These are phyloP conservation scores for Coemansia sp. DNA, from an alignment of 192 early-diverging fungal species.

Conservation along the genomic window DNA sequence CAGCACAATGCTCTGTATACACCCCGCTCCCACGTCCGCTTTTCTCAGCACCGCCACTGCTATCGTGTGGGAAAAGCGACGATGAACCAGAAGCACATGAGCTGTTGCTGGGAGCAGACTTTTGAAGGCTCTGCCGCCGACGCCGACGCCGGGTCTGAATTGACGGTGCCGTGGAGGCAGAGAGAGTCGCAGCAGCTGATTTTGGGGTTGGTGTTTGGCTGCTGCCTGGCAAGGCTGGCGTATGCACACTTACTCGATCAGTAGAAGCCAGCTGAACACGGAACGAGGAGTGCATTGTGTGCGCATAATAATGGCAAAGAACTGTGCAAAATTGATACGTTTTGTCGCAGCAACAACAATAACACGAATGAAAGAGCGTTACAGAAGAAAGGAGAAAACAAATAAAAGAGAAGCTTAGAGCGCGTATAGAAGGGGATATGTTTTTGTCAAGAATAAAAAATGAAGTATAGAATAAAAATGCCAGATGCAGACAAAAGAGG, in stretches of 20 bases:
- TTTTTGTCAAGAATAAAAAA: neutral
- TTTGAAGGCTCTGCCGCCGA: neutral
- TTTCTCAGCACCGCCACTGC: neutral
- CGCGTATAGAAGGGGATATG: too few species aligned
- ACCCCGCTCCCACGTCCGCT: neutral
- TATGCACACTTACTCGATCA: constrained; percentile 28
- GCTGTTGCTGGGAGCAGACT: neutral
- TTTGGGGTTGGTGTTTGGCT: constrained; percentile 7
- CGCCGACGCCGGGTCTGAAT: constrained; percentile 11
- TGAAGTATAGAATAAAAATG: constrained; percentile 8
- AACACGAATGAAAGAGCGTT: neutral
- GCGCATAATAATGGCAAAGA: constrained; percentile 26
- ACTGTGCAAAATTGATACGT: neutral
- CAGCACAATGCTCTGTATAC: neutral
- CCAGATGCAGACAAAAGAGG: neutral
- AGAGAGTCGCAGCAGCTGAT: neutral
- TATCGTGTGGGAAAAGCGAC: neutral
- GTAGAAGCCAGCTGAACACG: constrained; percentile 54
- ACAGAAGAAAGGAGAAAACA: neutral
- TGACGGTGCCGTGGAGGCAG: neutral
- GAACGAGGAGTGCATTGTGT: constrained; percentile 48
- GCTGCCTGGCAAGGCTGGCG: constrained; percentile 13
- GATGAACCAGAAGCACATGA: neutral
- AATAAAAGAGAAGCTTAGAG: neutral
- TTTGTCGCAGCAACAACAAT: constrained; percentile 1